Evolutionary conservation across 1,139 yeast species (phyloP).

Genomic region (Kodamaea arcana): DNA sequence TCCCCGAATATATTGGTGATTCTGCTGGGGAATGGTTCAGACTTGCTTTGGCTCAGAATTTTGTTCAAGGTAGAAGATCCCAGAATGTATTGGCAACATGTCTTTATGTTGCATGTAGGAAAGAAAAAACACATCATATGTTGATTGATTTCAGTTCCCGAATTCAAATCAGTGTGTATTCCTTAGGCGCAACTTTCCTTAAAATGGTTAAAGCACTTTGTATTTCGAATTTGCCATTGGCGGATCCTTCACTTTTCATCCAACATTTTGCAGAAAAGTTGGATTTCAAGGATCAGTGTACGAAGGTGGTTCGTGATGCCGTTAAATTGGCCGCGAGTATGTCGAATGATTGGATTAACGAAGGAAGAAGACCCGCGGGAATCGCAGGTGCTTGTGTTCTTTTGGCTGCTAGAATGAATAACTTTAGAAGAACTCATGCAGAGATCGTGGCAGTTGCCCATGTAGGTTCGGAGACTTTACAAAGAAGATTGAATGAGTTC

Average conservation of each 20-base stretch:
- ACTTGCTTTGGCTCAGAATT: constrained; percentile 77
- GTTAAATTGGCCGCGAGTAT: constrained; percentile 80
- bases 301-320: constrained; percentile 83
- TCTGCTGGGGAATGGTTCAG: constrained; percentile 88
- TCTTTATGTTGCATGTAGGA: constrained; percentile 88
- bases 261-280: constrained; percentile 89
- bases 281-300: constrained; percentile 67
- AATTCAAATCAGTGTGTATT: constrained; percentile 85
- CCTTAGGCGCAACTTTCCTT: constrained; percentile 91
- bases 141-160: constrained; percentile 89
- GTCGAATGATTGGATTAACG: constrained; percentile 94
- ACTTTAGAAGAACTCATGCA: constrained; percentile 83
- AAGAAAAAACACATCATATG: constrained; percentile 89
- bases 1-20: constrained; percentile 81
- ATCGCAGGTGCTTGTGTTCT: constrained; percentile 95
- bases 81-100: constrained; percentile 96
- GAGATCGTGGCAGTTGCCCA: constrained; percentile 95
- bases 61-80: constrained; percentile 92
- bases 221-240: constrained; percentile 72
- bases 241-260: constrained; percentile 90
- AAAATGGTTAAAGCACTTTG: constrained; percentile 82
- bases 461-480: constrained; percentile 91
- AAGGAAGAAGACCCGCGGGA: constrained; percentile 98
- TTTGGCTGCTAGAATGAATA: constrained; percentile 94
- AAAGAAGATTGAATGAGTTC: constrained; percentile 84